A percentile compares a stretch with the other conserved stretches of the same genome.
Evolutionary conservation across 306 rosid genomes (phyloP).

Genomic region (Prunus kanzakura): DNA sequence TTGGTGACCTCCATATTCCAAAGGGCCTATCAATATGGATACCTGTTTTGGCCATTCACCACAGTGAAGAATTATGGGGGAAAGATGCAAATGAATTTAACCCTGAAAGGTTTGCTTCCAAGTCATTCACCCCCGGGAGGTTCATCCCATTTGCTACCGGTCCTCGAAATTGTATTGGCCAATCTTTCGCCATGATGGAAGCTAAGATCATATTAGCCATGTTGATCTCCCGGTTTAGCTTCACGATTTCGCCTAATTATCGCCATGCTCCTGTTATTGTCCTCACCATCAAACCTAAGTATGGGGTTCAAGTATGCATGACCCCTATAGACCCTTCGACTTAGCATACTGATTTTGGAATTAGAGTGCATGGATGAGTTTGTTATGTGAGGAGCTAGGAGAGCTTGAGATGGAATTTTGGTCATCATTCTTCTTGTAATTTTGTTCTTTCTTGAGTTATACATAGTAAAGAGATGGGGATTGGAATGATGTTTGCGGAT

Average conservation of each 20-base stretch:
- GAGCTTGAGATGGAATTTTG: conserved; percentile 15
- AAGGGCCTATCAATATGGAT: conserved; percentile 95
- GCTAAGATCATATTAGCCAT: conserved; percentile 86
- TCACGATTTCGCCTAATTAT: conserved; percentile 61
- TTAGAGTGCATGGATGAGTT: not conserved
- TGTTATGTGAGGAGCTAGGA: not conserved
- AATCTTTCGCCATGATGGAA: conserved; percentile 88
- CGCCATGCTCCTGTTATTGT: conserved; percentile 90
- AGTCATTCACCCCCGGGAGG: conserved; percentile 58
- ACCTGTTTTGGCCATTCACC: conserved; percentile 95
- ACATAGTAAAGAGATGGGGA: conserved; percentile 25
- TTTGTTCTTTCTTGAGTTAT: conserved; percentile 12
- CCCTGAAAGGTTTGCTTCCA: conserved; percentile 80
- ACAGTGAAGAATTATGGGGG: conserved; percentile 83
- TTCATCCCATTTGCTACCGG: conserved; percentile 87
- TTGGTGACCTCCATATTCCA: conserved; percentile 83
- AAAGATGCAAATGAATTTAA: conserved; percentile 89
- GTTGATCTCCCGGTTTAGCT: conserved; percentile 67
- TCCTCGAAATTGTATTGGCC: conserved; percentile 89
- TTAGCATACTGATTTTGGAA: not conserved
- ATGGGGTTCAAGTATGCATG: conserved; percentile 87
- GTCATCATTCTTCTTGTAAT: conserved; percentile 5
- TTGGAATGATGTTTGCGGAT: conserved; percentile 34
- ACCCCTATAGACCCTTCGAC: conserved; percentile 47
- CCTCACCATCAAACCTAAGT: conserved; percentile 86